Evolutionary conservation across 306 rosid genomes (phyloP).

Genomic region (Bauhinia variegata): DNA sequence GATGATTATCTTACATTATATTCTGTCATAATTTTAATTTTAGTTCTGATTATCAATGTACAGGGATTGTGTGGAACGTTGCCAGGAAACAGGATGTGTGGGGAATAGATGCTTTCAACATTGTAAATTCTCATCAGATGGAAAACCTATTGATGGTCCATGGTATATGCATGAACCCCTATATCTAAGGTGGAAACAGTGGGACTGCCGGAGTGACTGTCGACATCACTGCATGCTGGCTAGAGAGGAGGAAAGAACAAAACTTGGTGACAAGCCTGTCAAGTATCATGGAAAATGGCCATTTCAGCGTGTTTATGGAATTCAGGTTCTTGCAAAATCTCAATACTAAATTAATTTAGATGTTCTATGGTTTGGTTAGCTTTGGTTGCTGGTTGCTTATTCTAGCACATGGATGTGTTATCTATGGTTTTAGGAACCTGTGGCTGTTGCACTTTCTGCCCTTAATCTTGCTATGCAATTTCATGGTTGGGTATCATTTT

Average conservation of each 20-base stretch:
- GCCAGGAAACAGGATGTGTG: slow-evolving; percentile 89
- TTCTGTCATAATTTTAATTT: slow-evolving; percentile 5
- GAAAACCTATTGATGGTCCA: slow-evolving; percentile 93
- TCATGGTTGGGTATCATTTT: slow-evolving; percentile 98
- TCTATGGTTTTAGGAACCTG: slow-evolving; percentile 76
- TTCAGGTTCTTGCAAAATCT: slow-evolving; percentile 65
- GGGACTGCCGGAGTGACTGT: slow-evolving; percentile 96
- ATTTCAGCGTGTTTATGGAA: slow-evolving; percentile 82
- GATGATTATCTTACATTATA: slow-evolving; percentile 1
- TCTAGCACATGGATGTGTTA: slow-evolving; percentile 21
- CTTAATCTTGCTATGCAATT: slow-evolving; percentile 95
- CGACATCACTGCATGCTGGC: slow-evolving; percentile 86
- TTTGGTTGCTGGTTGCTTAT: slow-evolving; percentile 35
- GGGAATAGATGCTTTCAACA: slow-evolving; percentile 88
- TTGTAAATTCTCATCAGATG: slow-evolving; percentile 97
- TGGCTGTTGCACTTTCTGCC: slow-evolving; percentile 83
- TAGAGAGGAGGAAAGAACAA: slow-evolving; percentile 84
- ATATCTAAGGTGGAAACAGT: slow-evolving; percentile 90
- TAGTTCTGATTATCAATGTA: slow-evolving; percentile 35
- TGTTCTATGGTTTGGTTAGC: slow-evolving; percentile 11
- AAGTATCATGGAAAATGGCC: slow-evolving; percentile 99
- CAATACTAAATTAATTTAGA: slow-evolving; percentile 15
- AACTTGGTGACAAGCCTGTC: slow-evolving; percentile 72
- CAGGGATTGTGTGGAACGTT: slow-evolving; percentile 79
- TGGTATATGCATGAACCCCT: slow-evolving; percentile 98